phyloP scores from a whole-genome alignment of 2,329 filamentous ascomycete genomes.

The Arthroderma sp. region DNA sequence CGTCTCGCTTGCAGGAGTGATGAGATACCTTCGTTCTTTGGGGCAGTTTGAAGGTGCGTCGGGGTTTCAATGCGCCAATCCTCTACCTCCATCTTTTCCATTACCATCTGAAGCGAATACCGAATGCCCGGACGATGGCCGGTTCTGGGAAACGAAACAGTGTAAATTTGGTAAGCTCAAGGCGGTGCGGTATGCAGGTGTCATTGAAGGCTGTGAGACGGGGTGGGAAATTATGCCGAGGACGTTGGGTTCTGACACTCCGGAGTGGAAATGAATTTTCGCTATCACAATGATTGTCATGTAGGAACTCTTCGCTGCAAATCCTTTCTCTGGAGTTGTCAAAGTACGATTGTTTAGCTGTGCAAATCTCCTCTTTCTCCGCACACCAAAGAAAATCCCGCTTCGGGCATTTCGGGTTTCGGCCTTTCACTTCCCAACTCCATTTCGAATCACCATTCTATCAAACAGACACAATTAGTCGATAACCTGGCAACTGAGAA shows the following conservation, averaged over 20 bases:
- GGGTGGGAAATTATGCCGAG: conserved; percentile 42
- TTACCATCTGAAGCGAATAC: background rate
- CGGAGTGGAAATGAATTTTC: background rate
- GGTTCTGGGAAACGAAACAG: conserved; percentile 32
- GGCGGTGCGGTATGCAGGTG: conserved; percentile 37
- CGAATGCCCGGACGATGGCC: background rate
- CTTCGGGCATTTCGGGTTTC: too few species aligned
- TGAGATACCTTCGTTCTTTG: conserved; percentile 44
- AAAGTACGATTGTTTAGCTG: too few species aligned
- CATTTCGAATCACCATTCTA: too few species aligned
- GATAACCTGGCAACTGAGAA: too few species aligned
- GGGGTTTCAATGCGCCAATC: conserved; percentile 31
- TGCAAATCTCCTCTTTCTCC: too few species aligned
- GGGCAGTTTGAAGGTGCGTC: conserved; percentile 35
- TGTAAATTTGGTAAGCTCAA: conserved; percentile 36
- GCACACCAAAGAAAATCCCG: too few species aligned
- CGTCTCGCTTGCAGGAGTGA: conserved; percentile 42
- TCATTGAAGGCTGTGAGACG: conserved; percentile 32
- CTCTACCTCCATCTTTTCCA: conserved; percentile 18
- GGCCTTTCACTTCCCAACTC: too few species aligned
- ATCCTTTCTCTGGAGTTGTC: too few species aligned
- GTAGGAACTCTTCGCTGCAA: too few species aligned
- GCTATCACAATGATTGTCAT: too few species aligned
- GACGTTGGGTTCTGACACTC: conserved; percentile 34
- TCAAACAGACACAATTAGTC: too few species aligned